phyloP scores from a whole-genome alignment of 2,329 filamentous ascomycete species.

The Fusarium ramigenum region DNA sequence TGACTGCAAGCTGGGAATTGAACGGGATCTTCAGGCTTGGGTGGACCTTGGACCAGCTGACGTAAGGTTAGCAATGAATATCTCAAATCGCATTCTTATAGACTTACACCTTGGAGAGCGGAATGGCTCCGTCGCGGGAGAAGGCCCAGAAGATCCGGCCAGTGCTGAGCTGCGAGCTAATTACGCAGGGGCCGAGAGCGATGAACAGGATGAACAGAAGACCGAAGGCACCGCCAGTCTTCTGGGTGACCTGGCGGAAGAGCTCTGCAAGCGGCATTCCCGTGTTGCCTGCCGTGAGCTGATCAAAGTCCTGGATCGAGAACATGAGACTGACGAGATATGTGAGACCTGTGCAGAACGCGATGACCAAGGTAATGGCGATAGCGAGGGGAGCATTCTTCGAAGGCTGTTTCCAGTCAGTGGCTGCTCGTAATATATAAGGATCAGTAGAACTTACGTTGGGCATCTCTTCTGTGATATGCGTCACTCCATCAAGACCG shows the following conservation, averaged over 20 bases:
- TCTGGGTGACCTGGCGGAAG: neutral
- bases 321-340: conserved; percentile 8
- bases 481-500: neutral
- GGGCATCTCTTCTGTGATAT: conserved; percentile 15
- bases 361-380: neutral
- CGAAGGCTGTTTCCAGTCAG: neutral
- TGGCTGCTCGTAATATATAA: accelerated
- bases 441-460: neutral
- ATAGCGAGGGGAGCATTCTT: neutral
- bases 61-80: accelerated
- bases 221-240: neutral
- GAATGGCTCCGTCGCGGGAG: neutral
- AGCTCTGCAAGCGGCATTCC: neutral
- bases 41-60: conserved; percentile 5
- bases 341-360: neutral
- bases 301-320: neutral
- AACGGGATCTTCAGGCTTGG: neutral
- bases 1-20: neutral
- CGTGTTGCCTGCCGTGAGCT: neutral
- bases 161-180: conserved; percentile 8
- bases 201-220: neutral
- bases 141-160: conserved; percentile 11
- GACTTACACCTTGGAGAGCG: neutral
- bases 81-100: accelerated
- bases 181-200: neutral